phyloP scores from a whole-genome alignment of 1,284 basidiomycete species.

The Pseudozyma hubeiensis region DNA sequence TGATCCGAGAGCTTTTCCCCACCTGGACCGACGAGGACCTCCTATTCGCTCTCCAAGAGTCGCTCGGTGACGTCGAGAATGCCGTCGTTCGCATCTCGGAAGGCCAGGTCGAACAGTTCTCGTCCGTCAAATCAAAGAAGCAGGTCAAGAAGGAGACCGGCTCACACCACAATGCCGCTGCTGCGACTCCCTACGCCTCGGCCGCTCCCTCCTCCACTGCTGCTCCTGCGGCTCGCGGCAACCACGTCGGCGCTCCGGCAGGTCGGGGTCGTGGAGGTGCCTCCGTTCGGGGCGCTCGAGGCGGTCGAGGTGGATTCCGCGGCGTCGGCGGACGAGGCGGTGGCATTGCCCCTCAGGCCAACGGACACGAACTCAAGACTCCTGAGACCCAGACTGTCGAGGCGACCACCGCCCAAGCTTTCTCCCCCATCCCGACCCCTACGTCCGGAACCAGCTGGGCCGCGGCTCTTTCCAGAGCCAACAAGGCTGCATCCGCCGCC shows the following conservation, averaged over 20 bases:
- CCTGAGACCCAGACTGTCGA: constrained; percentile 38
- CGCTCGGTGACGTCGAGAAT: constrained; percentile 78
- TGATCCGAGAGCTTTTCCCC: constrained; percentile 82
- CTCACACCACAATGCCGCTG: constrained; percentile 14
- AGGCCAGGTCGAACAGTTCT: constrained; percentile 85
- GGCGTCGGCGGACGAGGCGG: constrained; percentile 56
- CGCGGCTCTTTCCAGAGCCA: constrained; percentile 50
- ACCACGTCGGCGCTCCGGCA: constrained; percentile 40
- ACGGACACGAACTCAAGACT: constrained; percentile 52
- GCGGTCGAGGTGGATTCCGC: constrained; percentile 58
- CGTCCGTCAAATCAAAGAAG: constrained; percentile 86
- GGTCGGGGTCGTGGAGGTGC: constrained; percentile 54
- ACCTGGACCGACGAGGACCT: constrained; percentile 84
- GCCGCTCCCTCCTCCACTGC: constrained; percentile 23
- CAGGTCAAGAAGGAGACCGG: constrained; percentile 61
- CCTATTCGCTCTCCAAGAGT: constrained; percentile 79
- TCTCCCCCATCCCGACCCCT: constrained; percentile 47
- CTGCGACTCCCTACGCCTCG: constrained; percentile 20
- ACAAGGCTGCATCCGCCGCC: constrained; percentile 26
- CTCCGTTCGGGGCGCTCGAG: constrained; percentile 56
- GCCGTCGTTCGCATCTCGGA: constrained; percentile 83
- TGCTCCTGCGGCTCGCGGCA: constrained; percentile 40
- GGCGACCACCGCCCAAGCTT: constrained; percentile 43
- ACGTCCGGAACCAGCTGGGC: constrained; percentile 58
- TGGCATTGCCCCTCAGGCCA: constrained; percentile 53